Conservation (phyloP, 306 rosid genomes). For the Delonix regia region DNA sequence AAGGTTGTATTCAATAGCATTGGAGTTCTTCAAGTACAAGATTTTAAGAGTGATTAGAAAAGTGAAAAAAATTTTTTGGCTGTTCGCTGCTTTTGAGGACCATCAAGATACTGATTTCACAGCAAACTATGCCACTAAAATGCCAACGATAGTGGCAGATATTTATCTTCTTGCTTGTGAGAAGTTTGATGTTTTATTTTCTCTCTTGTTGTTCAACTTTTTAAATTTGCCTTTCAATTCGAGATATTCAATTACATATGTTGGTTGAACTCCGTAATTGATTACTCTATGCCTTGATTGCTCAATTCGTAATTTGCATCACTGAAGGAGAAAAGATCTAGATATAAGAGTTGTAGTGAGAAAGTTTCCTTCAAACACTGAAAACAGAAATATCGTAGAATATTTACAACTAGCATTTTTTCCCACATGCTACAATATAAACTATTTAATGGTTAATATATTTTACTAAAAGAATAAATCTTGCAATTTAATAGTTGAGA, state of each 20-base stretch:
- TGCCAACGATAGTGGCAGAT: conserved; percentile 51
- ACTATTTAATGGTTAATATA: too few relatives aligned
- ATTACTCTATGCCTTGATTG: neutral
- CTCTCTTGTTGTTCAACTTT: too few relatives aligned
- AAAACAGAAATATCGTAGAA: neutral
- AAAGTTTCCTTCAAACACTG: neutral
- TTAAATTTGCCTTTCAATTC: conserved; percentile 11
- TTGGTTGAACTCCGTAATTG: neutral
- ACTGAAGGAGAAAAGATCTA: neutral
- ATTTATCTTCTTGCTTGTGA: conserved; percentile 61
- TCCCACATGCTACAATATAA: too few relatives aligned
- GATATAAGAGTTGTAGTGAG: neutral
- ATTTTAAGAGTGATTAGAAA: conserved; percentile 42
- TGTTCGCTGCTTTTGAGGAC: conserved; percentile 45
- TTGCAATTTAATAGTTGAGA: too few relatives aligned
- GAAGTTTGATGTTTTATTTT: conserved; percentile 38
- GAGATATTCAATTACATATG: conserved; percentile 34
- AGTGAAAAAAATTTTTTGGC: conserved; percentile 59
- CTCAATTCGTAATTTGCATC: neutral
- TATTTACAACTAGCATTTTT: too few relatives aligned
- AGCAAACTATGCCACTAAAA: conserved; percentile 27
- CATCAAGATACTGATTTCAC: conserved; percentile 18
- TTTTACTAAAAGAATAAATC: too few relatives aligned
- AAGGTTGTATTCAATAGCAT: conserved; percentile 48
- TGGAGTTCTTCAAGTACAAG: conserved; percentile 50